Conservation (phyloP, 352 stramenopile species). For the Phytophthora colocasiae region DNA sequence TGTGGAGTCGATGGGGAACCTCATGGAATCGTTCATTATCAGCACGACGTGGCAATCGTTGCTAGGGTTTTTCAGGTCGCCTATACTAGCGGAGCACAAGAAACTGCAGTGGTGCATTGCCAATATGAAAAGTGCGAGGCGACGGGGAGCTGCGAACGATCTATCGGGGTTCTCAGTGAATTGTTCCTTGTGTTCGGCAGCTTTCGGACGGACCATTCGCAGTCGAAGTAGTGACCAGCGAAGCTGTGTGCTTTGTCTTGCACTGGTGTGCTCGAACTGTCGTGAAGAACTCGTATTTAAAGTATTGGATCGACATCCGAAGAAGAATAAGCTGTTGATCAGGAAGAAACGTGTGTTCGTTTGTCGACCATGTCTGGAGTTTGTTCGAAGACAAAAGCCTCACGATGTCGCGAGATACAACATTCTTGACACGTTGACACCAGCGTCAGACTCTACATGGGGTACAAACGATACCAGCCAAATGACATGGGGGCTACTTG, state of each 20-base stretch:
- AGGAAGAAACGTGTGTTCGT: slow-evolving; percentile 28
- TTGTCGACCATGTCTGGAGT: slow-evolving; percentile 36
- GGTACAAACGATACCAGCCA: slow-evolving; percentile 2
- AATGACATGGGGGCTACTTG: slow-evolving; percentile 35
- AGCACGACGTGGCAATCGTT: slow-evolving; percentile 34
- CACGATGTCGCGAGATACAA: slow-evolving; percentile 25
- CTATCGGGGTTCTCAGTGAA: slow-evolving; percentile 18
- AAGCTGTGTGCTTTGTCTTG: slow-evolving; percentile 33
- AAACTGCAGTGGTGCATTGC: slow-evolving; percentile 43
- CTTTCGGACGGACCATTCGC: slow-evolving; percentile 24
- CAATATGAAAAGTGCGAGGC: slow-evolving; percentile 35
- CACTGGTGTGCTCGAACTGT: slow-evolving; percentile 32
- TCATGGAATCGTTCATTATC: slow-evolving; percentile 35
- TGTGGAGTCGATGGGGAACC: slow-evolving; percentile 31
- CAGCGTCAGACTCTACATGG: slow-evolving; percentile 30
- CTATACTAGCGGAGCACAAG: slow-evolving; percentile 36
- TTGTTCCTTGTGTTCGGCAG: slow-evolving; percentile 26
- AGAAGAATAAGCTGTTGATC: slow-evolving; percentile 29
- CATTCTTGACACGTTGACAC: slow-evolving; percentile 22
- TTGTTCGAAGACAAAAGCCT: slow-evolving; percentile 32
- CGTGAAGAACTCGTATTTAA: slow-evolving; percentile 33
- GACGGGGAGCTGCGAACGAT: slow-evolving; percentile 20
- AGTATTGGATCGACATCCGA: slow-evolving; percentile 19
- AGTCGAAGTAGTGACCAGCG: slow-evolving; percentile 29
- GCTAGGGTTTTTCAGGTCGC: slow-evolving; percentile 31